Conservation (phyloP, 2,329 filamentous ascomycete genomes). For the Davidsoniella neocaledoniae region DNA sequence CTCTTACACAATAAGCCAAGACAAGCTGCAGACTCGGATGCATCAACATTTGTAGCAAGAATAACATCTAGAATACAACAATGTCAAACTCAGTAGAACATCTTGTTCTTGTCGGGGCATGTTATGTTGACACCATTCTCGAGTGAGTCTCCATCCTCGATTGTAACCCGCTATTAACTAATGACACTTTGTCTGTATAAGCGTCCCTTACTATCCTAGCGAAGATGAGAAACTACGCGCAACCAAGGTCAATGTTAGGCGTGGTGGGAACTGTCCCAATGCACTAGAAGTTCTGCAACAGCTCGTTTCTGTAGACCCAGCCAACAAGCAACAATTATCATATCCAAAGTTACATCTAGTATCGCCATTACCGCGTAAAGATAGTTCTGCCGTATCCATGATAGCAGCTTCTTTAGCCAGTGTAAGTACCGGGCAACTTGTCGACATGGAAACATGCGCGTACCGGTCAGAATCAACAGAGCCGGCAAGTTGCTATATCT, state of each 20-base stretch:
- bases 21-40: too few relatives aligned
- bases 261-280: slow-evolving; percentile 60
- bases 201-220: slow-evolving; percentile 46
- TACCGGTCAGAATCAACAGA: slow-evolving; percentile 37
- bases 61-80: too few relatives aligned
- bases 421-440: slow-evolving; percentile 11
- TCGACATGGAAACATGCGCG: slow-evolving; percentile 40
- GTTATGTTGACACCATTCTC: slow-evolving; percentile 55
- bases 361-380: slow-evolving; percentile 34
- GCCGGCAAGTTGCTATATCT: slow-evolving; percentile 52
- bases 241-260: slow-evolving; percentile 36
- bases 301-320: slow-evolving; percentile 23
- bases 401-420: neutral
- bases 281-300: slow-evolving; percentile 54
- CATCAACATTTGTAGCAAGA: too few relatives aligned
- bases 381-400: slow-evolving; percentile 29
- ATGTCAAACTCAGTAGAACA: too few relatives aligned
- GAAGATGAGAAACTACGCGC: slow-evolving; percentile 63
- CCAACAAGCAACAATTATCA: neutral
- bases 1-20: too few relatives aligned
- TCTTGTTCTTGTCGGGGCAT: slow-evolving; percentile 48
- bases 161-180: slow-evolving; percentile 5
- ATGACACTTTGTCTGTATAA: slow-evolving; percentile 19
- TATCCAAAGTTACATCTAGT: slow-evolving; percentile 25
- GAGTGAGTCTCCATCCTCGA: slow-evolving; percentile 28